Evolutionary conservation across 1,284 basidiomycete species (phyloP).

Genomic region (Leucoagaricus sp.): DNA sequence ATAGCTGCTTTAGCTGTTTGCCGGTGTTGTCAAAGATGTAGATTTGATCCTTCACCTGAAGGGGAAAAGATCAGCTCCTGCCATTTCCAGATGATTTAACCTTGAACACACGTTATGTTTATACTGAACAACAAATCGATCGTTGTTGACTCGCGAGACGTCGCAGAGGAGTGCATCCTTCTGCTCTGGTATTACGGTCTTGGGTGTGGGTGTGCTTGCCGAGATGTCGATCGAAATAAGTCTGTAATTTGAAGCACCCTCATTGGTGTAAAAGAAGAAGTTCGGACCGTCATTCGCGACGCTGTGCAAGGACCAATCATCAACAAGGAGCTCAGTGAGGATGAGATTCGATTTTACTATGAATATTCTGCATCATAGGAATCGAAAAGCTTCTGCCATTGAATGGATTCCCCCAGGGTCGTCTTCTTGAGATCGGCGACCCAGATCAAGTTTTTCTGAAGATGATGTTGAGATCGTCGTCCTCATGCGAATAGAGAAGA

Average conservation of each 20-base stretch:
- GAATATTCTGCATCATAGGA: conserved; percentile 64
- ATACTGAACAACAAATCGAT: conserved; percentile 68
- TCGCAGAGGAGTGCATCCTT: conserved; percentile 55
- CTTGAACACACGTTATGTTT: conserved; percentile 63
- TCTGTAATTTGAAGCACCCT: conserved; percentile 67
- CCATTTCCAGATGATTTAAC: neutral
- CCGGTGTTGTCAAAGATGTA: conserved; percentile 74
- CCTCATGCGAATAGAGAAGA: conserved; percentile 8
- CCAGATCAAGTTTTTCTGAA: conserved; percentile 76
- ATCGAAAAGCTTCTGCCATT: conserved; percentile 71
- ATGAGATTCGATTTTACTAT: conserved; percentile 49
- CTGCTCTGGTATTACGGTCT: conserved; percentile 74
- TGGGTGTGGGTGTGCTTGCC: conserved; percentile 44
- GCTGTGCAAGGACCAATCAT: conserved; percentile 36
- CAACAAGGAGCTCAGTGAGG: neutral
- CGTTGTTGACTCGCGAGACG: conserved; percentile 52
- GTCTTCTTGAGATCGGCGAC: conserved; percentile 63
- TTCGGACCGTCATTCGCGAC: conserved; percentile 67
- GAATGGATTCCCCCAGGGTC: conserved; percentile 61
- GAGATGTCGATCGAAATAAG: conserved; percentile 68
- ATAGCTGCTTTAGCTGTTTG: conserved; percentile 56
- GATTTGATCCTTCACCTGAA: conserved; percentile 79
- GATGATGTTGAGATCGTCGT: neutral
- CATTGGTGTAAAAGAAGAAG: conserved; percentile 69
- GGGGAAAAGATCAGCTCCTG: neutral